These are phyloP conservation scores for Nakazawaea anatomiae DNA, from an alignment of 805 yeast genomes.

Conservation along the genomic window DNA sequence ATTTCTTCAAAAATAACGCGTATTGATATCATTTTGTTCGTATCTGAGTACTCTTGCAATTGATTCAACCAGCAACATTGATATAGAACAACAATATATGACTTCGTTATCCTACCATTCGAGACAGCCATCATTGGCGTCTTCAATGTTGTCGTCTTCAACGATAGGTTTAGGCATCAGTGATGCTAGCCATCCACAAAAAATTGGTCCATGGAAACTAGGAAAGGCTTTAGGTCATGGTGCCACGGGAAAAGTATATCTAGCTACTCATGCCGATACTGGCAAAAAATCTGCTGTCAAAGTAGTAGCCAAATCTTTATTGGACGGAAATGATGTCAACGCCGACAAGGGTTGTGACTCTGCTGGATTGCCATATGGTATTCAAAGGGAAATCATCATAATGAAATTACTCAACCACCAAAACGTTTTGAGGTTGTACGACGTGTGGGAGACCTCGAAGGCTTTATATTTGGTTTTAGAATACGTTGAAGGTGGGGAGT, in stretches of 20 bases:
- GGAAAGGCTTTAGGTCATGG: conserved; percentile 80
- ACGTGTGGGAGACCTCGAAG: conserved; percentile 96
- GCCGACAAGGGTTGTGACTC: conserved; percentile 33
- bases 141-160: conserved; percentile 44
- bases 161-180: conserved; percentile 28
- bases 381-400: conserved; percentile 94
- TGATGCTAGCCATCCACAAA: conserved; percentile 35
- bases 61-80: background rate
- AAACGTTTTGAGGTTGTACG: conserved; percentile 87
- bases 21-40: background rate
- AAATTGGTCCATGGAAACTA: conserved; percentile 77
- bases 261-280: conserved; percentile 62
- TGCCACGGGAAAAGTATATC: conserved; percentile 73
- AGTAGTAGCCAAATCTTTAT: conserved; percentile 64
- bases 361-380: conserved; percentile 85
- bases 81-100: background rate
- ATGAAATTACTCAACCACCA: conserved; percentile 95
- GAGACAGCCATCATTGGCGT: conserved; percentile 56
- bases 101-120: conserved; percentile 31
- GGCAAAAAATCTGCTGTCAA: conserved; percentile 82
- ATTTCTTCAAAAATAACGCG: background rate
- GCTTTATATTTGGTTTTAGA: conserved; percentile 77
- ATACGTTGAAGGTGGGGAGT: conserved; percentile 85
- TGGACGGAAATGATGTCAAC: conserved; percentile 22
- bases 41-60: background rate